Evolutionary conservation across 2,329 filamentous ascomycete species (phyloP).

Genomic region (Fusarium mexicanum): DNA sequence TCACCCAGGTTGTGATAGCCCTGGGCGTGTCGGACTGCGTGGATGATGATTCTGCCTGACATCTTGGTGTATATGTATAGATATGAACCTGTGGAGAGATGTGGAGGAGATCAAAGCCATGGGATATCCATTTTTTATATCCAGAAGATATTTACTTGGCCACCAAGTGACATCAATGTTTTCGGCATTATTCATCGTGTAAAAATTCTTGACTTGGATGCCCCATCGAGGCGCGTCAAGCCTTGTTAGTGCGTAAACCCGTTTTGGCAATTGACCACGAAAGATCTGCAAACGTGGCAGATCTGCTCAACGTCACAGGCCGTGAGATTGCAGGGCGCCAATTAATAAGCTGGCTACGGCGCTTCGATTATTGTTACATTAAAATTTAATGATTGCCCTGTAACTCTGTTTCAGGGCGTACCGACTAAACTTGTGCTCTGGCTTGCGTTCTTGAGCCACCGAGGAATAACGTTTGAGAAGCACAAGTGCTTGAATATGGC

Average conservation of each 20-base stretch:
- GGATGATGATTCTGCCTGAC: slow-evolving; percentile 20
- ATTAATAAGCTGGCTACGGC: neutral
- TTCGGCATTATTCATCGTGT: slow-evolving; percentile 6
- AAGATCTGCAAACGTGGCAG: slow-evolving; percentile 20
- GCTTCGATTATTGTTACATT: neutral
- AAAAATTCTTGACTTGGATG: neutral
- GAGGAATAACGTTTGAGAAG: neutral
- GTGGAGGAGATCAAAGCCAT: neutral
- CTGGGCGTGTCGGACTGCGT: slow-evolving; percentile 28
- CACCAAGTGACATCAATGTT: neutral
- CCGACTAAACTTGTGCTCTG: neutral
- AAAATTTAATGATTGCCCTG: too few relatives aligned
- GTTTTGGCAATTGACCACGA: slow-evolving; percentile 29
- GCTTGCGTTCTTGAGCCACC: neutral
- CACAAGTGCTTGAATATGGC: neutral
- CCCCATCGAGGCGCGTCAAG: slow-evolving; percentile 10
- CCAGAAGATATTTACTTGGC: neutral
- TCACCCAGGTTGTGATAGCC: slow-evolving; percentile 33
- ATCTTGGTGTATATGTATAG: neutral
- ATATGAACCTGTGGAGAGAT: neutral
- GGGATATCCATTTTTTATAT: neutral
- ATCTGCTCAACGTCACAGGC: slow-evolving; percentile 14
- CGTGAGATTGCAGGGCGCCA: neutral
- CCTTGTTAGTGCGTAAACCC: neutral
- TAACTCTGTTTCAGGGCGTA: neutral